Evolutionary conservation across 2,329 filamentous ascomycete genomes (phyloP).

Genomic region (Phyllosticta citrichinensis): DNA sequence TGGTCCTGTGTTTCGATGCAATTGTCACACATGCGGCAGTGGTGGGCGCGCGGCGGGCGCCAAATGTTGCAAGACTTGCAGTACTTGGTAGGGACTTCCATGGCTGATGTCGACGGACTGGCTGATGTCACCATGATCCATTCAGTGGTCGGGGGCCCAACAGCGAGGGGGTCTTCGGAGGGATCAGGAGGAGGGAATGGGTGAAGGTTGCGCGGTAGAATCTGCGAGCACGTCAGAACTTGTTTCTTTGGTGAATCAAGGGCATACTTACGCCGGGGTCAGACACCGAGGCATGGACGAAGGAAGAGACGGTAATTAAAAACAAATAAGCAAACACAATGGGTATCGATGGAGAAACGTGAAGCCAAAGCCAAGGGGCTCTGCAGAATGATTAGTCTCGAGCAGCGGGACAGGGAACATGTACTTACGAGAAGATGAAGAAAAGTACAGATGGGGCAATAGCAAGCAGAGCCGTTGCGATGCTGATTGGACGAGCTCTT

Average conservation of each 20-base stretch:
- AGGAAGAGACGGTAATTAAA: slow-evolving; percentile 84
- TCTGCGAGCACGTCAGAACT: slow-evolving; percentile 41
- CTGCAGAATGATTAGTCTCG: slow-evolving; percentile 25
- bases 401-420: background rate
- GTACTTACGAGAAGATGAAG: slow-evolving; percentile 63
- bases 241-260: background rate
- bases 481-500: slow-evolving; percentile 75
- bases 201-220: slow-evolving; percentile 85
- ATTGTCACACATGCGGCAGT: slow-evolving; percentile 94
- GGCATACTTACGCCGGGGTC: slow-evolving; percentile 72
- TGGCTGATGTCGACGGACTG: slow-evolving; percentile 65
- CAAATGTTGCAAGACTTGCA: slow-evolving; percentile 97
- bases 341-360: slow-evolving; percentile 81
- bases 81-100: slow-evolving; percentile 97
- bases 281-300: slow-evolving; percentile 81
- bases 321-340: slow-evolving; percentile 87
- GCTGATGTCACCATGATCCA: slow-evolving; percentile 87
- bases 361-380: slow-evolving; percentile 74
- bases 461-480: slow-evolving; percentile 74
- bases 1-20: slow-evolving; percentile 97
- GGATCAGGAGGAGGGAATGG: slow-evolving; percentile 68
- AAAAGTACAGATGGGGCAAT: slow-evolving; percentile 71
- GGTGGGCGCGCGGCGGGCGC: slow-evolving; percentile 89
- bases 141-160: slow-evolving; percentile 80
- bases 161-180: slow-evolving; percentile 67